phyloP scores from a whole-genome alignment of 1,284 basidiomycete genomes.

The Serendipita sp. region DNA sequence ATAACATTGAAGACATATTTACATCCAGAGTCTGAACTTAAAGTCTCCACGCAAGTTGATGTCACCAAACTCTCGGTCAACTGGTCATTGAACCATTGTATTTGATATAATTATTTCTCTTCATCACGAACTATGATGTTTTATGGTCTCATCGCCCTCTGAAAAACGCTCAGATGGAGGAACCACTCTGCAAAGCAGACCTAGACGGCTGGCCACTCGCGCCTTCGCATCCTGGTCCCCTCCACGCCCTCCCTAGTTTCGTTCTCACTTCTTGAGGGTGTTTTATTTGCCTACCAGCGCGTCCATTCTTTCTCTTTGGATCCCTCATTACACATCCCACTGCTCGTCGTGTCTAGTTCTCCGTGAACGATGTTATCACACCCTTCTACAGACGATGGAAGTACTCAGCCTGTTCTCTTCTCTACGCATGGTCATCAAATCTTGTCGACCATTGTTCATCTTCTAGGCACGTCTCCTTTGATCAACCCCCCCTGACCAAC shows the following conservation, averaged over 20 bases:
- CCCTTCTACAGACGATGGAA: neutral
- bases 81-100: no score
- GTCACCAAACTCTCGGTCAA: no score
- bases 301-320: neutral
- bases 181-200: no score
- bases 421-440: slow-evolving; percentile 18
- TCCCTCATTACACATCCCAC: neutral
- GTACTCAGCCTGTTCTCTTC: slow-evolving; percentile 15
- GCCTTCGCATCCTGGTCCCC: neutral
- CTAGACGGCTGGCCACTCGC: no score
- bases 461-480: slow-evolving; percentile 17
- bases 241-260: neutral
- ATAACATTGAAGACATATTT: no score
- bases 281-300: neutral
- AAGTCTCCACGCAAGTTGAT: no score
- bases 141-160: no score
- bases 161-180: no score
- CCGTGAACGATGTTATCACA: neutral
- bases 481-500: neutral
- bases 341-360: neutral
- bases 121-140: no score
- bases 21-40: no score
- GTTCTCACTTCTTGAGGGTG: neutral
- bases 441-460: slow-evolving; percentile 19
- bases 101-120: no score